Percentiles rank a stretch among this genome's conserved stretches.
Conservation (phyloP, 1,139 yeast species). For the Candida labiduridarum region DNA sequence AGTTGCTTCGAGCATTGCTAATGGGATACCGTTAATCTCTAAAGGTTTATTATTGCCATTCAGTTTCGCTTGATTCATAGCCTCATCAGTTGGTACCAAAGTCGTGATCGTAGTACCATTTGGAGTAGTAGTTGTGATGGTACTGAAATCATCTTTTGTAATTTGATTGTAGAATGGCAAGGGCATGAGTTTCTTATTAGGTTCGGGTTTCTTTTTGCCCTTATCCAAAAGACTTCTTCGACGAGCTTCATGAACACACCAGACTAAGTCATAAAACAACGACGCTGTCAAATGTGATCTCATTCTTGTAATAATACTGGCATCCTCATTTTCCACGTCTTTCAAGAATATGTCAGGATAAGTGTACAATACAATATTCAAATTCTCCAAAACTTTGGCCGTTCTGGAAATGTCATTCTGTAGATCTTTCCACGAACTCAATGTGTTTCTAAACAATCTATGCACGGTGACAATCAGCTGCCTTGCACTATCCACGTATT, state of each 20-base stretch:
- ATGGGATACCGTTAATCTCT: slow-evolving; percentile 79
- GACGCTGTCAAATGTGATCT: slow-evolving; percentile 92
- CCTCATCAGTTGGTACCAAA: slow-evolving; percentile 82
- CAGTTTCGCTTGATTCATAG: slow-evolving; percentile 59
- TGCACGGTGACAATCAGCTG: slow-evolving; percentile 94
- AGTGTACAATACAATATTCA: slow-evolving; percentile 83
- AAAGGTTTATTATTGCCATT: slow-evolving; percentile 57
- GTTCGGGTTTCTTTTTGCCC: slow-evolving; percentile 27
- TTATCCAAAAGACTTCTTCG: slow-evolving; percentile 64
- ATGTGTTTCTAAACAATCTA: slow-evolving; percentile 79
- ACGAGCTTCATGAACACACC: slow-evolving; percentile 95
- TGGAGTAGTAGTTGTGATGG: slow-evolving; percentile 85
- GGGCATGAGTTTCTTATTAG: slow-evolving; percentile 54
- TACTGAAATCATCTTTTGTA: slow-evolving; percentile 86
- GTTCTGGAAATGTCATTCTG: slow-evolving; percentile 91
- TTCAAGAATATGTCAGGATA: slow-evolving; percentile 74
- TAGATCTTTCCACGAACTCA: slow-evolving; percentile 89
- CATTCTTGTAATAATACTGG: slow-evolving; percentile 83
- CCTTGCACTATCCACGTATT: slow-evolving; percentile 83
- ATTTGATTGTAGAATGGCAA: slow-evolving; percentile 92
- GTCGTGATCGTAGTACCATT: slow-evolving; percentile 92
- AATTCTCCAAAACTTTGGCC: slow-evolving; percentile 88
- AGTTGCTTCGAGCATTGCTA: slow-evolving; percentile 78
- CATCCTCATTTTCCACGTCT: slow-evolving; percentile 26
- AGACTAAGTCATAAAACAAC: slow-evolving; percentile 85